These are phyloP conservation scores for Salix koriyanagi DNA, from an alignment of 345 rosid genomes.

Conservation along the genomic window DNA sequence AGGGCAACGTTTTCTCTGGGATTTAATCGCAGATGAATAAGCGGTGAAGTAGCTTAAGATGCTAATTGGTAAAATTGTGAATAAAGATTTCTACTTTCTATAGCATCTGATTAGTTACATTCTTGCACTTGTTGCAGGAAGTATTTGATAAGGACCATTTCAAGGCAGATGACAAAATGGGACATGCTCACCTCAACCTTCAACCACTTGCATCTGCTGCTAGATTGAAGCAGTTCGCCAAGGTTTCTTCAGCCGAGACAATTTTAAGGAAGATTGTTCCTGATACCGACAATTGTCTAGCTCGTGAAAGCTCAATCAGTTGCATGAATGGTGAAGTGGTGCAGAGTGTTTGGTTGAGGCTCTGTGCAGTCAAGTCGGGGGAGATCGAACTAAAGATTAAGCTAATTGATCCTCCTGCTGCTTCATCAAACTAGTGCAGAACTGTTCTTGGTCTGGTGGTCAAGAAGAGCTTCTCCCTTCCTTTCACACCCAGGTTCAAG, in stretches of 20 bases:
- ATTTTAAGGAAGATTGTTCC: slow-evolving; percentile 76
- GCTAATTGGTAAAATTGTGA: not conserved
- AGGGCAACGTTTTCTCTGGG: not conserved
- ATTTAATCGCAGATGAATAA: not conserved
- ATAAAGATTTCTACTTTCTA: not conserved
- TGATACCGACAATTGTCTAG: slow-evolving; percentile 69
- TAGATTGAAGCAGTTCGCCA: slow-evolving; percentile 65
- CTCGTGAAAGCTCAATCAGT: slow-evolving; percentile 74
- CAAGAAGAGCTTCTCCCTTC: no score
- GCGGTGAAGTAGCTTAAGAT: not conserved
- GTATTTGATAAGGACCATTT: slow-evolving; percentile 94
- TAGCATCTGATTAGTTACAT: not conserved
- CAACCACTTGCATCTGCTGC: slow-evolving; percentile 84
- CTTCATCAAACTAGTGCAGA: slow-evolving; percentile 8
- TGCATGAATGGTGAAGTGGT: slow-evolving; percentile 74
- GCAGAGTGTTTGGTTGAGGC: slow-evolving; percentile 84
- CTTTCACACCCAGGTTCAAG: no score
- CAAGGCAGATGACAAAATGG: slow-evolving; percentile 99
- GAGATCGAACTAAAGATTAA: slow-evolving; percentile 83
- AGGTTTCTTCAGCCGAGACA: slow-evolving; percentile 60
- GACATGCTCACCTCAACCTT: slow-evolving; percentile 74
- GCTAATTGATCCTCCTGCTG: slow-evolving; percentile 43
- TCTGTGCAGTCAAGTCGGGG: slow-evolving; percentile 80
- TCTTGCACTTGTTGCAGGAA: slow-evolving; percentile 49
- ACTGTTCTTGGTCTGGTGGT: not conserved